Evolutionary conservation across 495 filamentous ascomycete genomes (phyloP).

Genomic region (Diplogelasinospora grovesii): DNA sequence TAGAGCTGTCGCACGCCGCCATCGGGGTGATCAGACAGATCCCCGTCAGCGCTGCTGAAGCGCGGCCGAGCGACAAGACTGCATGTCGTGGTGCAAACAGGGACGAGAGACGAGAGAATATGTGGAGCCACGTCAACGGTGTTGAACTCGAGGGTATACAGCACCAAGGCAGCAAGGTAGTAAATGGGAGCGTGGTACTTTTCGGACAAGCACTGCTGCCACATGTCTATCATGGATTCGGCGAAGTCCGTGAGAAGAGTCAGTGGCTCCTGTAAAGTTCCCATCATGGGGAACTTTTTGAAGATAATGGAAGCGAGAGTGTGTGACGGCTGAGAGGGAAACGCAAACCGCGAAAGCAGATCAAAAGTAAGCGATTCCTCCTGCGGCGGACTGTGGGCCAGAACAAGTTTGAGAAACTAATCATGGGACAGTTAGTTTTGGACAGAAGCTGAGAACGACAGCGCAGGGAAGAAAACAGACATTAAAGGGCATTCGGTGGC

Average conservation of each 20-base stretch:
- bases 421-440: conserved; percentile 9
- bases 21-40: conserved; percentile 21
- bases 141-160: conserved; percentile 34
- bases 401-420: conserved; percentile 37
- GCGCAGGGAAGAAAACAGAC: conserved; percentile 18
- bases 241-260: conserved; percentile 38
- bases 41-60: conserved; percentile 19
- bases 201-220: conserved; percentile 38
- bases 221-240: conserved; percentile 36
- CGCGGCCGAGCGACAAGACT: conserved; percentile 23
- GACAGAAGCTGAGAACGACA: too few species aligned
- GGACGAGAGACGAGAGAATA: conserved; percentile 35
- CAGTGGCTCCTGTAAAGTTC: conserved; percentile 27
- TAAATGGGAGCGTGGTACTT: conserved; percentile 36
- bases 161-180: conserved; percentile 33
- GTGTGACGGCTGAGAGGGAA: conserved; percentile 32
- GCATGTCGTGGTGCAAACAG: conserved; percentile 33
- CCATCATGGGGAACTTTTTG: conserved; percentile 33
- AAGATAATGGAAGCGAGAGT: conserved; percentile 39
- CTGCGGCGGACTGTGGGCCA: conserved; percentile 33
- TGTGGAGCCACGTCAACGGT: conserved; percentile 33
- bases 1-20: conserved; percentile 14
- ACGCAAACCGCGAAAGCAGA: conserved; percentile 31
- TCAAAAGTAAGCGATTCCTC: conserved; percentile 37
- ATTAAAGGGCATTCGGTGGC: conserved; percentile 24